These are phyloP conservation scores for Kodamaea sp. DNA, from an alignment of 1,139 yeast genomes.

Conservation along the genomic window DNA sequence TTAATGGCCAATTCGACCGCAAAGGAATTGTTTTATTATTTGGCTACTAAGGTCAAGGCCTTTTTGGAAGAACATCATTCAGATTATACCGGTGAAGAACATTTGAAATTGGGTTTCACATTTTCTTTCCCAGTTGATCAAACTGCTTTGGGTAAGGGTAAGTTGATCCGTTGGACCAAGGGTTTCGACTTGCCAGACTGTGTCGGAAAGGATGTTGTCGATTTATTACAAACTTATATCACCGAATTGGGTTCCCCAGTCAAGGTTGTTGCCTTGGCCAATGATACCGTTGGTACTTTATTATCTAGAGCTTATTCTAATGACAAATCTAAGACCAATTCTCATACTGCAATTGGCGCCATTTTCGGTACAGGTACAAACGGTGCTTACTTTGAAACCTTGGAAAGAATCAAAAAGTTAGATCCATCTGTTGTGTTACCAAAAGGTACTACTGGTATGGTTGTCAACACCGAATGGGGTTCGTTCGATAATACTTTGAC, in stretches of 20 bases:
- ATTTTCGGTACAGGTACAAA: constrained; percentile 97
- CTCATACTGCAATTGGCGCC: constrained; percentile 77
- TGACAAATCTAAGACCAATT: constrained; percentile 50
- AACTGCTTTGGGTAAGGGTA: constrained; percentile 72
- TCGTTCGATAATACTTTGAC: constrained; percentile 80
- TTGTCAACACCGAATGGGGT: constrained; percentile 96
- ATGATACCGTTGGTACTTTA: constrained; percentile 92
- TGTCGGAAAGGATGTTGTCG: constrained; percentile 78
- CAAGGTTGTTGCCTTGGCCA: constrained; percentile 80
- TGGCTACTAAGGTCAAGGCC: constrained; percentile 63
- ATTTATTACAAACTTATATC: constrained; percentile 63
- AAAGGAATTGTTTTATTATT: constrained; percentile 61
- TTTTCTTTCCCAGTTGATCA: constrained; percentile 91
- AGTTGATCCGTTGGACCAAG: constrained; percentile 89
- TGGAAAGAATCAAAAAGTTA: constrained; percentile 69
- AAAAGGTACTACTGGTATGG: constrained; percentile 66
- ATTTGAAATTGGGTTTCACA: constrained; percentile 80
- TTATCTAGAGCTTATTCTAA: constrained; percentile 83
- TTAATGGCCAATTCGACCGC: constrained; percentile 55
- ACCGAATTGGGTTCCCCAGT: constrained; percentile 61
- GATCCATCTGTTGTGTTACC: constrained; percentile 32
- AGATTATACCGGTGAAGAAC: constrained; percentile 30
- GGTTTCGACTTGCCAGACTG: constrained; percentile 85
- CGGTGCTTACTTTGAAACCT: constrained; percentile 82
- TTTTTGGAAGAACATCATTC: constrained; percentile 66